Evolutionary conservation across 371 early-diverging fungal species (phyloP).

Genomic region (Syncephalastrum sp.): DNA sequence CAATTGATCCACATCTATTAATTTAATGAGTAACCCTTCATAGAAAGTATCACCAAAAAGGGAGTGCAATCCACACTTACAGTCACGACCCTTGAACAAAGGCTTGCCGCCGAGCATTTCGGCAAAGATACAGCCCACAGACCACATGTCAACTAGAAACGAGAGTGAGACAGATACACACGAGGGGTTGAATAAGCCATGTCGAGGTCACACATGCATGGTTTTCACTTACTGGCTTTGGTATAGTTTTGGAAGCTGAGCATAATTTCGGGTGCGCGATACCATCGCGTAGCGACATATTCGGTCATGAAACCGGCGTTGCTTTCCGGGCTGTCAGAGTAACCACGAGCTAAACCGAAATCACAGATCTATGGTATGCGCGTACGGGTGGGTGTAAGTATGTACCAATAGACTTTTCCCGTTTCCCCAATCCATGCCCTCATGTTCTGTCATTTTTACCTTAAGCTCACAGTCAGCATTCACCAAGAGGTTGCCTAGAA

Average conservation of each 20-base stretch:
- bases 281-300: constrained; percentile 98
- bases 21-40: neutral
- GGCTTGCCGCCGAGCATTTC: constrained; percentile 92
- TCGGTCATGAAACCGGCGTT: constrained; percentile 94
- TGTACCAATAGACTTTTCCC: neutral
- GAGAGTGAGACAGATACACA: neutral
- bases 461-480: constrained; percentile 97
- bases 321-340: constrained; percentile 76
- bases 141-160: constrained; percentile 92
- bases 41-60: neutral
- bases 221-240: constrained; percentile 79
- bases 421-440: neutral
- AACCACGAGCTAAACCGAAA: constrained; percentile 93
- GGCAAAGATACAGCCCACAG: constrained; percentile 97
- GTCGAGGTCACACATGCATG: neutral
- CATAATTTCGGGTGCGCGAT: constrained; percentile 98
- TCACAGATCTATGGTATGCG: constrained; percentile 73
- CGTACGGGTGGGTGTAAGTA: neutral
- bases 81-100: constrained; percentile 89
- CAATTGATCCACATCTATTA: constrained; percentile 92
- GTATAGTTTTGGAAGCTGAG: constrained; percentile 92
- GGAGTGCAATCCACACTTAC: constrained; percentile 40
- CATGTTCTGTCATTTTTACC: constrained; percentile 22
- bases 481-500: constrained; percentile 82
- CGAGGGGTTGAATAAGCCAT: constrained; percentile 1